Evolutionary conservation across 2,329 filamentous ascomycete species (phyloP).

Genomic region (Cyclaneusma minus): DNA sequence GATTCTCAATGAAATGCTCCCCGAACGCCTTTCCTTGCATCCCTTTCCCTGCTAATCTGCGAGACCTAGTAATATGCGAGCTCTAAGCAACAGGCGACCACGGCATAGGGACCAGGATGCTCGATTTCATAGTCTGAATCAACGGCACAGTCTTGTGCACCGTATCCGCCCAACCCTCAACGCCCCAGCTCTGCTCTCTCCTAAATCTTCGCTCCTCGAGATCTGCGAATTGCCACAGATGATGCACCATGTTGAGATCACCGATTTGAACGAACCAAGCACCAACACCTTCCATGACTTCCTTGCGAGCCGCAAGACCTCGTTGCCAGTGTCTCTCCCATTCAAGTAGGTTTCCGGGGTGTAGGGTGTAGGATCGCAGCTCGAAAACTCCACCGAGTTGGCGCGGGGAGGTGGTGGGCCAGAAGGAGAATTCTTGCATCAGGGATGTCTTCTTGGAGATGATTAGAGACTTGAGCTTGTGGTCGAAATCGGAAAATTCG

Average conservation of each 20-base stretch:
- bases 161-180: slow-evolving; percentile 91
- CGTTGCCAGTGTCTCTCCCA: slow-evolving; percentile 98
- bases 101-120: slow-evolving; percentile 83
- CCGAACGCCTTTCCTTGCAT: no score
- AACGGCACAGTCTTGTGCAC: slow-evolving; percentile 97
- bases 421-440: slow-evolving; percentile 99
- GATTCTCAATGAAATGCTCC: no score
- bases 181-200: slow-evolving; percentile 86
- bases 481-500: slow-evolving; percentile 71
- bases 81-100: slow-evolving; percentile 87
- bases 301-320: slow-evolving; percentile 74
- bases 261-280: slow-evolving; percentile 99
- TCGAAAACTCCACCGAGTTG: slow-evolving; percentile 88
- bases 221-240: slow-evolving; percentile 97
- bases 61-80: no score
- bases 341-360: slow-evolving; percentile 89
- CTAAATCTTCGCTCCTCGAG: slow-evolving; percentile 82
- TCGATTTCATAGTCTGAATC: slow-evolving; percentile 92
- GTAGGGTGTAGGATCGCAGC: slow-evolving; percentile 87
- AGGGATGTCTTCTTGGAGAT: slow-evolving; percentile 72
- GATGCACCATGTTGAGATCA: slow-evolving; percentile 92
- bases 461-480: slow-evolving; percentile 74
- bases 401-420: slow-evolving; percentile 86
- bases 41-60: no score
- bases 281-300: slow-evolving; percentile 97